Conservation (phyloP, 1,139 yeast species). For the Kazachstania sp. region DNA sequence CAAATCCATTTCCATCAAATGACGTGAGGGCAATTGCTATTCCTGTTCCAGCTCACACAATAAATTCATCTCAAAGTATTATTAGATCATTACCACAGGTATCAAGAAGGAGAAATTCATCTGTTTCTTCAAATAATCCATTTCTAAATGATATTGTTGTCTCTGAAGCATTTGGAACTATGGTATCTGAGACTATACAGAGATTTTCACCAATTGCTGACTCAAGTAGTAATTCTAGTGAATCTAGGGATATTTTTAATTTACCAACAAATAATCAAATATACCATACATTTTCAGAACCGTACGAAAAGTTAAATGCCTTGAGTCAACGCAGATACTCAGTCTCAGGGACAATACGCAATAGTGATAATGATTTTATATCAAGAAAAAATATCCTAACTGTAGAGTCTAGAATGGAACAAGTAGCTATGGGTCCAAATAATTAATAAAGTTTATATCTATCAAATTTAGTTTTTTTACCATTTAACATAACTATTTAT, state of each 20-base stretch:
- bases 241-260: background rate
- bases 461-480: background rate
- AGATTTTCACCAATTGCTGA: no score
- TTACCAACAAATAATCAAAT: background rate
- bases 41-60: background rate
- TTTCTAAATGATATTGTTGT: background rate
- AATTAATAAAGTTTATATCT: background rate
- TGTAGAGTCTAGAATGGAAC: background rate
- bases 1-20: background rate
- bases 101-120: background rate
- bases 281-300: background rate
- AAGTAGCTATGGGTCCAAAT: background rate
- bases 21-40: background rate
- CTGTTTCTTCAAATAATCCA: conserved; percentile 1
- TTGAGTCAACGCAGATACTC: background rate
- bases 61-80: background rate
- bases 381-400: background rate
- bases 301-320: background rate
- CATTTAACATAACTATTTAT: background rate
- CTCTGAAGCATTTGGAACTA: background rate
- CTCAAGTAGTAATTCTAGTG: background rate
- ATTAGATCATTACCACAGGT: background rate
- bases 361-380: background rate
- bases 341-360: background rate
- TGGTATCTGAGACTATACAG: background rate